Evolutionary conservation across 176 grass and related monocot genomes (phyloP).

Genomic region (Oryza glumipatula): DNA sequence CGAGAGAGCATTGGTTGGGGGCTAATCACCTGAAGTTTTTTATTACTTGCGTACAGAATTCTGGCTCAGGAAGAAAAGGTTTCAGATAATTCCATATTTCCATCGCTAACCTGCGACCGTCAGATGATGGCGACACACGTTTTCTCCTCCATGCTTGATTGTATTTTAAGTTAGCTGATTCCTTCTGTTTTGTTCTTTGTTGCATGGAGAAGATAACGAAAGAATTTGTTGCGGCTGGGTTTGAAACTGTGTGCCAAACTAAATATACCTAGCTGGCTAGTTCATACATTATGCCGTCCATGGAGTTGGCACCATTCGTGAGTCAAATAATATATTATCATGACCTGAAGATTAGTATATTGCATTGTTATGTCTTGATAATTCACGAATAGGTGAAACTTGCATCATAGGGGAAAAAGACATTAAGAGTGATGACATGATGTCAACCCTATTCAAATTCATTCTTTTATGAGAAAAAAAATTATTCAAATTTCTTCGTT

Average conservation of each 20-base stretch:
- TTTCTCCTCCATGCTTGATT: background rate
- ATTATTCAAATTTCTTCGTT: too few relatives aligned
- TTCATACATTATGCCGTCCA: background rate
- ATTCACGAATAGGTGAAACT: too few relatives aligned
- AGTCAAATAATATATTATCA: background rate
- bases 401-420: too few relatives aligned
- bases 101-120: background rate
- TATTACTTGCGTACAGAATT: background rate
- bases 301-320: background rate
- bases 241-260: slow-evolving; percentile 3
- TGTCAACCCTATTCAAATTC: background rate
- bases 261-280: background rate
- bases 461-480: background rate
- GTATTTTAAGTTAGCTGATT: background rate
- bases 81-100: background rate
- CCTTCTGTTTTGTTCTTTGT: background rate
- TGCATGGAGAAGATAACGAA: background rate
- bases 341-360: background rate
- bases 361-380: too few relatives aligned
- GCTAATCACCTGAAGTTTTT: background rate
- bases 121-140: background rate
- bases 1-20: background rate
- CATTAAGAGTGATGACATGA: background rate
- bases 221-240: background rate
- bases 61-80: background rate